These are phyloP conservation scores for Mycena leptocephala DNA, from an alignment of 768 basidiomycete species.

Conservation along the genomic window DNA sequence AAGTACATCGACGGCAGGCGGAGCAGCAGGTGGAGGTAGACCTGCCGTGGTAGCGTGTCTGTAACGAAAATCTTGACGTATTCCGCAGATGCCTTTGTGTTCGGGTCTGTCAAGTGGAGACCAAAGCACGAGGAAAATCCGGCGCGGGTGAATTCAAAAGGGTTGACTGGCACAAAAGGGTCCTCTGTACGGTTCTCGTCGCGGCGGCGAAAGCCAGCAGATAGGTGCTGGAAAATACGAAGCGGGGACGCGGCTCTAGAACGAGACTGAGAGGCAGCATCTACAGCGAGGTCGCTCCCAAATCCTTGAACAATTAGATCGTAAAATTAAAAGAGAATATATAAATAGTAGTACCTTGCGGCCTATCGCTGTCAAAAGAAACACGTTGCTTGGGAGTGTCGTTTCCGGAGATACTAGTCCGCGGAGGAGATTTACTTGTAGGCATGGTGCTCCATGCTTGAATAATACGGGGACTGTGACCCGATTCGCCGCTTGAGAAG, in stretches of 20 bases:
- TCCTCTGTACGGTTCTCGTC: slow-evolving; percentile 58
- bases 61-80: slow-evolving; percentile 47
- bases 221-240: slow-evolving; percentile 70
- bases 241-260: slow-evolving; percentile 74
- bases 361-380: slow-evolving; percentile 71
- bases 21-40: slow-evolving; percentile 68
- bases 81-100: slow-evolving; percentile 6
- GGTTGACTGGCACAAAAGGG: slow-evolving; percentile 71
- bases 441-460: slow-evolving; percentile 41
- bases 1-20: slow-evolving; percentile 88
- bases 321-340: background rate
- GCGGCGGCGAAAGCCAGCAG: slow-evolving; percentile 65
- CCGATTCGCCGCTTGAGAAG: slow-evolving; percentile 48
- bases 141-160: slow-evolving; percentile 57
- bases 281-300: slow-evolving; percentile 49
- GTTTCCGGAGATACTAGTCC: slow-evolving; percentile 51
- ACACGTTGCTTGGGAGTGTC: slow-evolving; percentile 67
- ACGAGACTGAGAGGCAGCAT: slow-evolving; percentile 67
- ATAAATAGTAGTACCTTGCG: slow-evolving; percentile 57
- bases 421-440: slow-evolving; percentile 35
- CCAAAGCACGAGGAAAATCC: slow-evolving; percentile 36
- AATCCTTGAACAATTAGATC: slow-evolving; percentile 41
- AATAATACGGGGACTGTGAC: slow-evolving; percentile 36
- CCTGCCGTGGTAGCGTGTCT: slow-evolving; percentile 60
- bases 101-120: slow-evolving; percentile 46